Evolutionary conservation across 2,329 filamentous ascomycete species (phyloP).

Genomic region (Hypoxylon rubiginosum): DNA sequence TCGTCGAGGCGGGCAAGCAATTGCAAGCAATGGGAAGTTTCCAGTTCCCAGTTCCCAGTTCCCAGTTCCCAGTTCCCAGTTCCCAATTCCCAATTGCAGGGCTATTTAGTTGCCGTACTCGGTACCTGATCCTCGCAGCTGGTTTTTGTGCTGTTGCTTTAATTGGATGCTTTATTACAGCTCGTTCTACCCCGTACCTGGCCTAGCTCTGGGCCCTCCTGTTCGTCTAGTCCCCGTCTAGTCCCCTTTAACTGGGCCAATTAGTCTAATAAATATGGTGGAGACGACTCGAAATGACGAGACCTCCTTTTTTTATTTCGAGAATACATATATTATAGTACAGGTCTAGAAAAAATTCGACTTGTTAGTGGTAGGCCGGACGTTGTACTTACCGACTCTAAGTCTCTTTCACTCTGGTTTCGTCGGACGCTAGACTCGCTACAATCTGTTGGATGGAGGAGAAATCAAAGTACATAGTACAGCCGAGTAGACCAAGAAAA

Average conservation of each 20-base stretch:
- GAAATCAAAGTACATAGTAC: not conserved
- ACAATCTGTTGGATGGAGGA: conserved; percentile 8
- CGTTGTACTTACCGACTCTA: conserved; percentile 35
- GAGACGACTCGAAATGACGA: conserved; percentile 38
- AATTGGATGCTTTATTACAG: conserved; percentile 31
- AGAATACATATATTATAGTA: not conserved
- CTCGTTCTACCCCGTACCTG: conserved; percentile 30
- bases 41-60: too few species aligned
- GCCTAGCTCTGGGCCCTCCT: conserved; percentile 4
- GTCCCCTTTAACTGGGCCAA: conserved; percentile 12
- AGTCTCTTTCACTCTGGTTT: conserved; percentile 13
- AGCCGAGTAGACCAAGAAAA: not conserved
- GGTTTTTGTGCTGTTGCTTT: conserved; percentile 10
- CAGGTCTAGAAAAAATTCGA: conserved; percentile 15
- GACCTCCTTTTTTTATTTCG: conserved; percentile 35
- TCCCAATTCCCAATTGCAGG: not conserved
- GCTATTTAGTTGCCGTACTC: conserved; percentile 7
- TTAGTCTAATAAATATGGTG: conserved; percentile 23
- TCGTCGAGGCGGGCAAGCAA: conserved; percentile 11
- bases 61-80: not conserved
- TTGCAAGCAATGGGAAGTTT: not conserved
- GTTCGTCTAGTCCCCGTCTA: not conserved
- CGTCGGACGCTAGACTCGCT: conserved; percentile 13
- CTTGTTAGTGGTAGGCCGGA: conserved; percentile 19
- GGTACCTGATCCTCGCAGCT: conserved; percentile 21